Conservation (phyloP, 2,329 filamentous ascomycete genomes). For the Neopestalotiopsis clavispora region DNA sequence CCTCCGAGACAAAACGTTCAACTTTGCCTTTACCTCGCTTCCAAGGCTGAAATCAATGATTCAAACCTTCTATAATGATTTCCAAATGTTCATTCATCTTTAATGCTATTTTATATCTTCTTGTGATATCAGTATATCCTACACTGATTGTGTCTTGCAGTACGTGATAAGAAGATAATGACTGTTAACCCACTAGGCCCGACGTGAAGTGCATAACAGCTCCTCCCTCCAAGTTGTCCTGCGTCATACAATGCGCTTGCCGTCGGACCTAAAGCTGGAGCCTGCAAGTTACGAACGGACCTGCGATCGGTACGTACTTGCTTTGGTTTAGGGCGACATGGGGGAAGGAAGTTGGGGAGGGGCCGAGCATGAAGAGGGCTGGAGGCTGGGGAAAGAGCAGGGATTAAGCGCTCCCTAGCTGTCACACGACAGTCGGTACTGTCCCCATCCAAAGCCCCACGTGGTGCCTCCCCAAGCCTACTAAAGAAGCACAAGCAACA, state of each 20-base stretch:
- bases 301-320: too few species aligned
- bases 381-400: conserved; percentile 4
- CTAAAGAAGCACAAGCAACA: background rate
- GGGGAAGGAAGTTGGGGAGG: background rate
- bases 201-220: background rate
- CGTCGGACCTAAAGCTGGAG: conserved; percentile 19
- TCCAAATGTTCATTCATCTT: background rate
- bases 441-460: conserved; percentile 10
- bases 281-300: conserved; percentile 1
- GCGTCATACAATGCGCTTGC: conserved; percentile 27
- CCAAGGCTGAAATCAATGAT: background rate
- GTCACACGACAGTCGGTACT: background rate
- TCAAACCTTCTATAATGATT: background rate
- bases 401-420: background rate
- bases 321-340: background rate
- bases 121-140: too few species aligned
- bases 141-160: too few species aligned
- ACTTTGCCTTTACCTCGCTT: background rate
- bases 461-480: conserved; percentile 23
- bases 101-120: too few species aligned
- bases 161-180: background rate
- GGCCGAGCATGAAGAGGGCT: background rate
- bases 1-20: background rate
- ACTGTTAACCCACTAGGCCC: background rate
- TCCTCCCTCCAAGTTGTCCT: conserved; percentile 22